Conservation (phyloP, 495 filamentous ascomycete species). For the Letharia lupina region DNA sequence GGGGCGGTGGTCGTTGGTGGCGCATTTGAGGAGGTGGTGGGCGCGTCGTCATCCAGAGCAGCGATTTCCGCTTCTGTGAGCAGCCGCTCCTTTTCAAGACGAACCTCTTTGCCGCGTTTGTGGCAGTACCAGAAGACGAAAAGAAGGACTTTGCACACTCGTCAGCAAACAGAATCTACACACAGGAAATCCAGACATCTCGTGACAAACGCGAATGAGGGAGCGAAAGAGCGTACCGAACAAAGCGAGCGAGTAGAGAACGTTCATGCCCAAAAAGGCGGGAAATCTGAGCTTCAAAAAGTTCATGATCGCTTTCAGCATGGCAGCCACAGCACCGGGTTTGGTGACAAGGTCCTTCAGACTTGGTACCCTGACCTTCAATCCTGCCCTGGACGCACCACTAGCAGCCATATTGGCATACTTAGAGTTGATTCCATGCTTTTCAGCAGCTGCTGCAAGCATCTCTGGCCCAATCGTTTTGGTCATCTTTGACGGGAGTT, state of each 20-base stretch:
- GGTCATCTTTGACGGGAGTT: conserved; percentile 74
- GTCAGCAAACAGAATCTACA: conserved; percentile 8
- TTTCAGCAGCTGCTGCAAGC: conserved; percentile 63
- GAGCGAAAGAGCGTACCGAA: conserved; percentile 52
- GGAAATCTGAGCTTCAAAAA: conserved; percentile 79
- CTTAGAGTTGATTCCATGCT: conserved; percentile 53
- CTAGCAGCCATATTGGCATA: conserved; percentile 40
- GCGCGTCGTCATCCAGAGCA: conserved; percentile 36
- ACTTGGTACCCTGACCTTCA: conserved; percentile 47
- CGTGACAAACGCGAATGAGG: background rate
- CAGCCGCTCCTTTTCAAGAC: conserved; percentile 61
- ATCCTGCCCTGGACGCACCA: conserved; percentile 42
- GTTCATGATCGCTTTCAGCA: conserved; percentile 79
- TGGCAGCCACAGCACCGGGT: conserved; percentile 69
- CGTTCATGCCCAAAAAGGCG: conserved; percentile 73
- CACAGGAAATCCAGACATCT: background rate
- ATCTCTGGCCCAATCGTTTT: conserved; percentile 68
- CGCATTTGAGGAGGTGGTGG: conserved; percentile 2
- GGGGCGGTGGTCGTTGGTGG: conserved; percentile 39
- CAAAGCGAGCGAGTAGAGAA: conserved; percentile 74
- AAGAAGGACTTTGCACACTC: conserved; percentile 54
- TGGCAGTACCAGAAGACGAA: conserved; percentile 97
- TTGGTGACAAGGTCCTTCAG: conserved; percentile 77
- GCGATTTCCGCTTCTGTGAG: conserved; percentile 44
- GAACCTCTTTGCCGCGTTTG: conserved; percentile 77